Base-by-base conservation (phyloP, 2,329 filamentous ascomycete genomes). In the Huntiella abstrusa region DNA sequence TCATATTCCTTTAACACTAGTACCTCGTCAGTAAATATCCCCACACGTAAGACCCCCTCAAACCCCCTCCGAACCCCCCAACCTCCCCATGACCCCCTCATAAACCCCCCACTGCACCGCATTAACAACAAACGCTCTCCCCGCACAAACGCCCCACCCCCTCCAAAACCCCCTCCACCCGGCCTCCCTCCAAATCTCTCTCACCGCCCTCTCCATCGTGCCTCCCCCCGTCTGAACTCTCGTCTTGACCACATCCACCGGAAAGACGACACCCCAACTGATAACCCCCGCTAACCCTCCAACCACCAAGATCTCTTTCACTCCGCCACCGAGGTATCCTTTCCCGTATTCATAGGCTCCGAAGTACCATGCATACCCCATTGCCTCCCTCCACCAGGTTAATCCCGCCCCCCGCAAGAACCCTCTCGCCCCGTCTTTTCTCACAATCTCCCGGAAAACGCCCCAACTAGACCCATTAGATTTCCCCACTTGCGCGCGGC, bases 361-460 rank as follows among this genome's bases (percentile, higher is more conserved):
- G 60, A 96, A 96, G 58, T 95, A 96, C 60, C 95, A 95, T 0
- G 87, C 88, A 62, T 95, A 96, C n/a, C 88, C 88, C 47, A 95
- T 73, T 49, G 80, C 80, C 61, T 96, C 88, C 43, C 88, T 71
- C 36, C 88, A 58, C 45, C 80, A 83, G 1, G 88, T 96, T 12
- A 95, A 75, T 0, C 65, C 67, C 15, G 88, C 88, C 15, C 86
- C 88, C 51, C 77, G 71, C 58, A 93, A 95, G 16, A 95, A 61
- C 0, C 86, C 87, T 35, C 69, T 67, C 3, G 84, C 67, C 3
- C 80, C 75, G 45, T 67, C 60, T 1, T 59, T 63, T 33, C 60
- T 66, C 55, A 77, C 64, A 19, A 84, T 73, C 16, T 75, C 66
- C 45, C 68, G 72, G 2, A 77, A 69, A 46, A 91, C 75, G 3